These are phyloP conservation scores for Fistulifera pelliculosa DNA, from an alignment of 108 stramenopile genomes.

Conservation along the genomic window DNA sequence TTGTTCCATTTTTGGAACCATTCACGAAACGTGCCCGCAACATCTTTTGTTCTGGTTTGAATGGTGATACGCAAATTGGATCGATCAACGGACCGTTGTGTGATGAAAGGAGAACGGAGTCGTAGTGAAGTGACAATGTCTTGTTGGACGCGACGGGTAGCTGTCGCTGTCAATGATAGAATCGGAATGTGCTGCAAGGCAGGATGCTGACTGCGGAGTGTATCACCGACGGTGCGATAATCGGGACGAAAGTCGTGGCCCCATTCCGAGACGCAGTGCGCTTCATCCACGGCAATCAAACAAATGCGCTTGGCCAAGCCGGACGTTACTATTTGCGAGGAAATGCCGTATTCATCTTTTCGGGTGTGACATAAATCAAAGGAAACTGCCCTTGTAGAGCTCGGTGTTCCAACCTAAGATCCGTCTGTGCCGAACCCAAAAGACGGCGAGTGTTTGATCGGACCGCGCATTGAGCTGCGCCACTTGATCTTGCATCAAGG, in stretches of 20 bases:
- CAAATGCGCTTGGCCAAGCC: constrained; percentile 26
- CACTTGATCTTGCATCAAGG: constrained; percentile 93
- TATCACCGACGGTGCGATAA: constrained; percentile 56
- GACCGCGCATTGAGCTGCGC: constrained; percentile 48
- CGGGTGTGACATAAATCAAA: constrained; percentile 90
- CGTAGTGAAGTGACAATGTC: constrained; percentile 60
- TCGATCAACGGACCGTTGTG: constrained; percentile 76
- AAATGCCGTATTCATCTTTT: constrained; percentile 40
- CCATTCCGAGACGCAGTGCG: constrained; percentile 94
- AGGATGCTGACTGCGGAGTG: constrained; percentile 20
- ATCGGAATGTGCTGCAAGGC: constrained; percentile 47
- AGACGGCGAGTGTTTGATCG: constrained; percentile 36
- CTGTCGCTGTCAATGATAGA: constrained; percentile 91
- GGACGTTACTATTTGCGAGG: not conserved
- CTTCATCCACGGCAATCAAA: constrained; percentile 83
- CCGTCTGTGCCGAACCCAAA: constrained; percentile 54
- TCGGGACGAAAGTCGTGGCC: constrained; percentile 88
- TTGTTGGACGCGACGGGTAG: constrained; percentile 72
- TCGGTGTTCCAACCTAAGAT: constrained; percentile 33
- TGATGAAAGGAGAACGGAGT: constrained; percentile 39
- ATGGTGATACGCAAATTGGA: constrained; percentile 80
- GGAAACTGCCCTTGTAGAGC: constrained; percentile 49
- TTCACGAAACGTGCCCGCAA: constrained; percentile 27
- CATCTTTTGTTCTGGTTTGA: constrained; percentile 34
- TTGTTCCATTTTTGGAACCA: constrained; percentile 5